These are phyloP conservation scores for Vigna unguiculata DNA, from an alignment of 306 rosid genomes.

Conservation along the genomic window DNA sequence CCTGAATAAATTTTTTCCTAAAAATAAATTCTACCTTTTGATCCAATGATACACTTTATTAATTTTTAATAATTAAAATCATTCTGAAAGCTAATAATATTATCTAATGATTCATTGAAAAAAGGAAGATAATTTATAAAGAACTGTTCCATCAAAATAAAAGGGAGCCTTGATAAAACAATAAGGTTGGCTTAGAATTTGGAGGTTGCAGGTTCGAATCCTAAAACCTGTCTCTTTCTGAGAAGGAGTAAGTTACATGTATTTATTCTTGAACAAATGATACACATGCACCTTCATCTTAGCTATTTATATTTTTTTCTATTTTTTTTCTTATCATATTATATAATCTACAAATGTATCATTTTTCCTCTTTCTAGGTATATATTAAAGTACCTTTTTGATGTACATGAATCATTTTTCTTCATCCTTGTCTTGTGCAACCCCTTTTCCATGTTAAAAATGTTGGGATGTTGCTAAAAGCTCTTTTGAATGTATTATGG, in stretches of 20 bases:
- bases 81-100: background rate
- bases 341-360: too few relatives aligned
- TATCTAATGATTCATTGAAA: background rate
- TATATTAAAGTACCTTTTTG: too few relatives aligned
- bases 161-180: background rate
- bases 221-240: background rate
- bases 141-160: background rate
- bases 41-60: too few relatives aligned
- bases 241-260: background rate
- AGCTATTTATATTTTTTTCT: too few relatives aligned
- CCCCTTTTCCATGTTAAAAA: background rate
- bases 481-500: background rate
- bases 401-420: too few relatives aligned
- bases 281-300: too few relatives aligned
- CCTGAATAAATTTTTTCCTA: too few relatives aligned
- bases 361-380: too few relatives aligned
- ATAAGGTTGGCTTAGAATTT: background rate
- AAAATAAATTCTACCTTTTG: too few relatives aligned
- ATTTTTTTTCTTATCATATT: too few relatives aligned
- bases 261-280: too few relatives aligned
- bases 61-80: background rate
- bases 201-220: background rate
- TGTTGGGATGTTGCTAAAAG: background rate
- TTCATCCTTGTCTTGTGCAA: background rate
- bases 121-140: background rate